Conservation (phyloP, 108 stramenopile genomes). For the Cylindrotheca fusiformis region DNA sequence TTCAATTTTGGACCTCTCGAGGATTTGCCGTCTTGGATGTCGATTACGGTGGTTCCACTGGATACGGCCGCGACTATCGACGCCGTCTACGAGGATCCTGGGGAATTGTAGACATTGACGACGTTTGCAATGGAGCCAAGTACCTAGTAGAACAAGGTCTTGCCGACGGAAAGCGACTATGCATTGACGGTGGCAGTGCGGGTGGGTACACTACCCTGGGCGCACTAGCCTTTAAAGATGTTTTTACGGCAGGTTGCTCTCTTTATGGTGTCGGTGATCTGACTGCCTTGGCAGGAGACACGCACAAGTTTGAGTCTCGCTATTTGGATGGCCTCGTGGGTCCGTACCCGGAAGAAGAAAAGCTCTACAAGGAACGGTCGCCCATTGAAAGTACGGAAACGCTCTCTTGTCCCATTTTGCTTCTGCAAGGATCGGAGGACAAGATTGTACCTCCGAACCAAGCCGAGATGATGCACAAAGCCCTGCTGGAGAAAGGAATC, state of each 20-base stretch:
- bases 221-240: constrained; percentile 61
- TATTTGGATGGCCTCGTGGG: constrained; percentile 83
- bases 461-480: constrained; percentile 75
- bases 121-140: constrained; percentile 68
- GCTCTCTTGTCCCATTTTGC: constrained; percentile 68
- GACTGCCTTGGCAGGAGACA: constrained; percentile 67
- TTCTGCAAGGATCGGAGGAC: constrained; percentile 80
- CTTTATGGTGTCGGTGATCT: constrained; percentile 79
- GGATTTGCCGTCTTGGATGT: constrained; percentile 87
- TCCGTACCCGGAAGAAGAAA: constrained; percentile 60
- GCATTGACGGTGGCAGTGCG: constrained; percentile 84
- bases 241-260: constrained; percentile 76
- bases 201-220: constrained; percentile 84
- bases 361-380: constrained; percentile 62
- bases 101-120: constrained; percentile 82
- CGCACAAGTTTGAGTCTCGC: constrained; percentile 82
- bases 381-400: constrained; percentile 69
- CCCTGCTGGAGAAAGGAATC: constrained; percentile 59
- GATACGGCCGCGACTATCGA: constrained; percentile 77
- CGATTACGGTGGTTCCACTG: constrained; percentile 80
- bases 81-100: constrained; percentile 57
- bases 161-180: constrained; percentile 58
- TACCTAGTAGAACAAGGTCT: constrained; percentile 58
- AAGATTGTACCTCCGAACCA: constrained; percentile 87
- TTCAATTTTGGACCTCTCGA: constrained; percentile 81